phyloP scores from a whole-genome alignment of 106 monocot genomes.

The Acorus calamus region DNA sequence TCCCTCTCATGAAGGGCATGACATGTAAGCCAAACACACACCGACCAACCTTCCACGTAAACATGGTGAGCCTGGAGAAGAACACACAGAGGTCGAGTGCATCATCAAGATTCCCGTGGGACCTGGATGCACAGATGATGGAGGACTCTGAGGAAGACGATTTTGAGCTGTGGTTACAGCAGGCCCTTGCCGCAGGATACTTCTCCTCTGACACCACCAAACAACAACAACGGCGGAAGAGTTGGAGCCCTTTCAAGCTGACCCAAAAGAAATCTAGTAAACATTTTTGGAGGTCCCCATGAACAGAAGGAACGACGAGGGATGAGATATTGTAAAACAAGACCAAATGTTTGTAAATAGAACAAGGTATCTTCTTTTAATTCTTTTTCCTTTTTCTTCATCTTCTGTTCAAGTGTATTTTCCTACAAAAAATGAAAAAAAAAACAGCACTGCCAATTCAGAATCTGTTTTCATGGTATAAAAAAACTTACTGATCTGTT shows the following conservation, averaged over 20 bases:
- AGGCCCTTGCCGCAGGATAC: conserved; percentile 63
- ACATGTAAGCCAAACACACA: conserved; percentile 80
- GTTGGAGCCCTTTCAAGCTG: conserved; percentile 90
- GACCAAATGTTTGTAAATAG: no score
- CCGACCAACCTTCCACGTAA: conserved; percentile 80
- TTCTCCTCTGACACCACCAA: conserved; percentile 69
- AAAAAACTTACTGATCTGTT: no score
- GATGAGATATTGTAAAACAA: no score
- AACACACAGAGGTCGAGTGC: conserved; percentile 28
- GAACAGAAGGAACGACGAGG: neutral
- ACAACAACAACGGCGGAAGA: conserved; percentile 38
- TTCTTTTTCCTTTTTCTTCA: no score
- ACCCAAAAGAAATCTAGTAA: conserved; percentile 38
- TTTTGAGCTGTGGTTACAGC: conserved; percentile 81
- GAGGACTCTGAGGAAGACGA: conserved; percentile 47
- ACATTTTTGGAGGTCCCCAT: conserved; percentile 52
- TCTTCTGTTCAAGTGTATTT: no score
- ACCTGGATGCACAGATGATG: conserved; percentile 70
- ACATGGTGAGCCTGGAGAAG: conserved; percentile 58
- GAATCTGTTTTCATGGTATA: no score
- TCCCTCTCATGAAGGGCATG: conserved; percentile 49
- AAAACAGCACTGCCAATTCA: no score
- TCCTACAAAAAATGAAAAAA: no score
- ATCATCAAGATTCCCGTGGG: conserved; percentile 54
- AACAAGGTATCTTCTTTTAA: no score